Conservation (phyloP, 2,329 filamentous ascomycete genomes). For the Colletotrichum chlorophyti region DNA sequence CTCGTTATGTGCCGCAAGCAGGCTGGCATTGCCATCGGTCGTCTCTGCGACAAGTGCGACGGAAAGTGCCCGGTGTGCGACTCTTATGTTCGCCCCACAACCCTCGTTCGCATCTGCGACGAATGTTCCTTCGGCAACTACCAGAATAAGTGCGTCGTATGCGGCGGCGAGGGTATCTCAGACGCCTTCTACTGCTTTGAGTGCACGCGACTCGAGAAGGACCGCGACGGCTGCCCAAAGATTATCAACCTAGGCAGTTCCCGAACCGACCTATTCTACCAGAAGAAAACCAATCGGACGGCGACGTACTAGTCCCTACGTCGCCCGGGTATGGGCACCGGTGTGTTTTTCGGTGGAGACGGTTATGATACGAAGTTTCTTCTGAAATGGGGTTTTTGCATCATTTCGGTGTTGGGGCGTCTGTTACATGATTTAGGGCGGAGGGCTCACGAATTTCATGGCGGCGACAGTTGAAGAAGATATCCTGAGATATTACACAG, state of each 20-base stretch:
- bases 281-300: constrained; percentile 71
- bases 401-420: constrained; percentile 34
- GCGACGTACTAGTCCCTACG: constrained; percentile 58
- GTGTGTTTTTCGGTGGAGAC: constrained; percentile 26
- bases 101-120: constrained; percentile 97
- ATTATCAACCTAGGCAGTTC: constrained; percentile 98
- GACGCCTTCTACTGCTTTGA: constrained; percentile 99
- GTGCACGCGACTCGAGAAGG: constrained; percentile 95
- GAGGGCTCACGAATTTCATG: neutral
- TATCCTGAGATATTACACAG: neutral
- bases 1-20: constrained; percentile 99
- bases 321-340: constrained; percentile 56
- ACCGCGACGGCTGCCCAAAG: constrained; percentile 96
- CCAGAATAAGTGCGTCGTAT: constrained; percentile 99
- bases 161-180: constrained; percentile 95
- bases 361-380: constrained; percentile 4
- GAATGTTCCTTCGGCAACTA: constrained; percentile 99
- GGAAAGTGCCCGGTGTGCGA: constrained; percentile 99
- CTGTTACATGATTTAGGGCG: neutral
- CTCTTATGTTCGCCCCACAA: constrained; percentile 97
- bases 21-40: constrained; percentile 95
- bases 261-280: constrained; percentile 83
- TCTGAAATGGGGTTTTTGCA: constrained; percentile 22
- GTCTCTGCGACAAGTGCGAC: constrained; percentile 99
- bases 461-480: neutral